A percentile compares a stretch with the other conserved stretches of the same genome.
phyloP scores from a whole-genome alignment of 768 basidiomycete species.

The Mycena capillaripes region DNA sequence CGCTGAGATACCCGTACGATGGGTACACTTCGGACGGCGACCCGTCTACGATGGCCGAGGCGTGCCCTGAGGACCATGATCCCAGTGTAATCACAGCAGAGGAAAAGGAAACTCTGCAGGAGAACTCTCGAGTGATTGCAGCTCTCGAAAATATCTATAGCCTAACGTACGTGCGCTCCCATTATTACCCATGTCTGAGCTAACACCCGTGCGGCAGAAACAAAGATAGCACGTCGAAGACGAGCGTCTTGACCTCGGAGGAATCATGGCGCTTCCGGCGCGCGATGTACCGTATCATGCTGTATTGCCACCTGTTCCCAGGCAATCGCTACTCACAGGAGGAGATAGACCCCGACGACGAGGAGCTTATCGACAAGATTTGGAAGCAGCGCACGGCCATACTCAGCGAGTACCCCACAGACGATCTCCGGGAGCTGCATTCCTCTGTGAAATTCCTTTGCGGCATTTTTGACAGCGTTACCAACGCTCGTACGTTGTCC shows the following conservation, averaged over 20 bases:
- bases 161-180: conserved; percentile 34
- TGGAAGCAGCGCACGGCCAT: background rate
- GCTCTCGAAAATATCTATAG: conserved; percentile 43
- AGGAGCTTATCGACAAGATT: background rate
- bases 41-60: background rate
- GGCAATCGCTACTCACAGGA: background rate
- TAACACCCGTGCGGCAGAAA: background rate
- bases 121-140: conserved; percentile 22
- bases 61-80: conserved; percentile 14
- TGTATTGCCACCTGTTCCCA: background rate
- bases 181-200: background rate
- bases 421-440: background rate
- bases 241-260: background rate
- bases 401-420: conserved; percentile 5
- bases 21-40: background rate
- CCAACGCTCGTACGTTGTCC: background rate
- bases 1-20: conserved; percentile 23
- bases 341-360: background rate
- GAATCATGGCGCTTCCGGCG: conserved; percentile 1
- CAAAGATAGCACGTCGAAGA: background rate
- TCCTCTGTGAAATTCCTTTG: background rate
- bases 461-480: background rate
- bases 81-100: conserved; percentile 12
- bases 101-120: conserved; percentile 18
- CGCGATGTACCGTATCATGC: conserved; percentile 5